Percentiles rank a stretch among this genome's conserved stretches.
Evolutionary conservation across 805 yeast species (phyloP).

Genomic region (Scheffersomyces lignosus): DNA sequence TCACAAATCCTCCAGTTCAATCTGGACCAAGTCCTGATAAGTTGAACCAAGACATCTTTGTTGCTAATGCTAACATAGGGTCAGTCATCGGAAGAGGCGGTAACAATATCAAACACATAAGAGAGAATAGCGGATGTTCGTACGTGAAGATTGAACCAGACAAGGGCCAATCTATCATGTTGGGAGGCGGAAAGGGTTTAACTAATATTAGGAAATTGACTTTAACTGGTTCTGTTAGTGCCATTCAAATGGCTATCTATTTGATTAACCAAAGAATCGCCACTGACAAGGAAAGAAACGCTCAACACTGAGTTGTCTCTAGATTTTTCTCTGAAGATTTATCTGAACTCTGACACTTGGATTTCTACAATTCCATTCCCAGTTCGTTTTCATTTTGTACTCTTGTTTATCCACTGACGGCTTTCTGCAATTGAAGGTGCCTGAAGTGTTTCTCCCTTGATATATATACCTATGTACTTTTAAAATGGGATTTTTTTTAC

Average conservation of each 20-base stretch:
- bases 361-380: background rate
- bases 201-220: conserved; percentile 57
- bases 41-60: conserved; percentile 66
- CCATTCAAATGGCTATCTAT: conserved; percentile 71
- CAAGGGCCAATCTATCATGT: conserved; percentile 47
- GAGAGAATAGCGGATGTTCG: conserved; percentile 69
- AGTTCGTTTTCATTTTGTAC: background rate
- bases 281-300: conserved; percentile 57
- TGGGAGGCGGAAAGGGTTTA: conserved; percentile 45
- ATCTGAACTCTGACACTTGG: too few species aligned
- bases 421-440: too few species aligned
- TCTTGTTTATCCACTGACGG: too few species aligned
- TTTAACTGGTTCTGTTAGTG: conserved; percentile 63
- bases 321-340: background rate
- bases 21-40: conserved; percentile 44
- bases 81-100: conserved; percentile 87
- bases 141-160: conserved; percentile 71
- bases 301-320: conserved; percentile 6
- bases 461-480: too few species aligned
- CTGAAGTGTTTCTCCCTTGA: too few species aligned
- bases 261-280: conserved; percentile 72
- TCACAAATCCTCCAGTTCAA: conserved; percentile 39
- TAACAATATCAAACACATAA: conserved; percentile 72
- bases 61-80: conserved; percentile 79
- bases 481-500: conserved; percentile 2